These are phyloP conservation scores for Nitzschia sp. DNA, from an alignment of 108 stramenopile genomes.

Conservation along the genomic window DNA sequence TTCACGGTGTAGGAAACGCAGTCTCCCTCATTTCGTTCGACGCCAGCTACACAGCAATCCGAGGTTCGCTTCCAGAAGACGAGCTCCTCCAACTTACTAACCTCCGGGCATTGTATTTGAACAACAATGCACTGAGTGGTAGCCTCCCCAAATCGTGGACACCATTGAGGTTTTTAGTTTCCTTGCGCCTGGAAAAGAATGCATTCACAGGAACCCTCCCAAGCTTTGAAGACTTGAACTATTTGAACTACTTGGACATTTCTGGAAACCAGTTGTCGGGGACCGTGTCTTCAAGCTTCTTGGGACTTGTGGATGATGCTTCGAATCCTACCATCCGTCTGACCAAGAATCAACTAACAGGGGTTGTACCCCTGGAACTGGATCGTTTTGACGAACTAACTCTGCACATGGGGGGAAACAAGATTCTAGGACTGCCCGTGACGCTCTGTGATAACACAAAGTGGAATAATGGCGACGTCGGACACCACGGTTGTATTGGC, in stretches of 20 bases:
- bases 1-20: conserved; percentile 58
- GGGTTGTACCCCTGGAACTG: conserved; percentile 22
- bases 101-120: conserved; percentile 41
- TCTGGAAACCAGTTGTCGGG: conserved; percentile 31
- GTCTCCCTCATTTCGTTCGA: conserved; percentile 58
- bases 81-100: conserved; percentile 46
- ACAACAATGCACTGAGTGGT: conserved; percentile 45
- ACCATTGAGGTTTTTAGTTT: conserved; percentile 16
- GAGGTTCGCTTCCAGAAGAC: conserved; percentile 48
- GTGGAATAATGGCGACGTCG: conserved; percentile 66
- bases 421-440: conserved; percentile 22
- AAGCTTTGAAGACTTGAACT: conserved; percentile 36
- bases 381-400: conserved; percentile 51
- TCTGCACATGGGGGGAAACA: conserved; percentile 53
- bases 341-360: conserved; percentile 19
- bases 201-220: conserved; percentile 23
- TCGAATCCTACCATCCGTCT: conserved; percentile 24
- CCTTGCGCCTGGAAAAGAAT: conserved; percentile 15
- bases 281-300: conserved; percentile 32
- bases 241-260: conserved; percentile 26
- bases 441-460: conserved; percentile 34
- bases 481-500: conserved; percentile 54
- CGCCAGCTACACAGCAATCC: conserved; percentile 47
- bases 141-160: conserved; percentile 22
- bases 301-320: conserved; percentile 6